A percentile compares a stretch with the other conserved stretches of the same genome.
Conservation (phyloP, 2,329 filamentous ascomycete species). For the Fusarium begoniae region DNA sequence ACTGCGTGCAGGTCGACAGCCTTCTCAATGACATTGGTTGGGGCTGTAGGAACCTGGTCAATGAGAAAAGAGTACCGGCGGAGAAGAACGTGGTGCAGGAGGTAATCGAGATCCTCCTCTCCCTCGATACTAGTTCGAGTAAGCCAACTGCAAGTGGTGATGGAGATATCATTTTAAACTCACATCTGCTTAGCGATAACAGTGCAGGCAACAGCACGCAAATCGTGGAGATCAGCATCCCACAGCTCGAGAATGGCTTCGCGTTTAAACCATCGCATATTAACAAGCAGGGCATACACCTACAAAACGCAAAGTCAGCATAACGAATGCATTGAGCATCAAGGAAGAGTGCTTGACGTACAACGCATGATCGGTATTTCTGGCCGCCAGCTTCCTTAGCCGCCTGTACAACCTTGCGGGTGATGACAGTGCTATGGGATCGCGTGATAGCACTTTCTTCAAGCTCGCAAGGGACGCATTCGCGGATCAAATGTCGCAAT, state of each 20-base stretch:
- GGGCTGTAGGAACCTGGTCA: constrained; percentile 74
- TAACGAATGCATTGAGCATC: not conserved
- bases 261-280: constrained; percentile 76
- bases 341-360: constrained; percentile 33
- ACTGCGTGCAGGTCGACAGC: constrained; percentile 93
- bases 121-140: constrained; percentile 75
- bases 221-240: constrained; percentile 85
- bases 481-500: constrained; percentile 89
- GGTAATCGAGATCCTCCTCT: constrained; percentile 80
- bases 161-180: constrained; percentile 30
- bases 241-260: constrained; percentile 86
- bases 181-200: constrained; percentile 85
- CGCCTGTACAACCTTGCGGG: constrained; percentile 78
- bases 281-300: constrained; percentile 81
- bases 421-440: constrained; percentile 88
- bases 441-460: constrained; percentile 77
- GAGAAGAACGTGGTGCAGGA: constrained; percentile 83
- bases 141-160: not conserved
- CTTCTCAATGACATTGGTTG: constrained; percentile 90
- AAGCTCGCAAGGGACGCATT: constrained; percentile 90
- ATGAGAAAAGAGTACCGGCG: constrained; percentile 87
- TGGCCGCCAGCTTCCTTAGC: constrained; percentile 83
- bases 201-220: constrained; percentile 85
- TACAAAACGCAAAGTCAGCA: constrained; percentile 23
- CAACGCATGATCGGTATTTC: constrained; percentile 80